Evolutionary conservation across 116 monocot genomes (phyloP), one percentile per base, ranked within the genome.

Genomic region (Posidonia oceanica): DNA sequence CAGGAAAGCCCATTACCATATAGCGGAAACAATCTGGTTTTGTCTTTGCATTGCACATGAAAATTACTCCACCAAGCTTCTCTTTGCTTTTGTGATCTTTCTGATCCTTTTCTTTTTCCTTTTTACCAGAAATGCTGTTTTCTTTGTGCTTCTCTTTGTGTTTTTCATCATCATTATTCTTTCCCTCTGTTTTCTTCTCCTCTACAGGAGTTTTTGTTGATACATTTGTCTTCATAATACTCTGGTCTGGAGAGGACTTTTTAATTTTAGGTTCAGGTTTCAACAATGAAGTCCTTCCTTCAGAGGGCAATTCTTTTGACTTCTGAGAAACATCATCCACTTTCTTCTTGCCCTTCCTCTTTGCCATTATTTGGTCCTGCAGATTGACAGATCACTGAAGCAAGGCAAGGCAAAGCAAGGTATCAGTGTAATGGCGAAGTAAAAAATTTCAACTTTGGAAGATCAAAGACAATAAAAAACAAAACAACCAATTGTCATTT

Each of bases 1-100:
- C 53, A 63, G 69, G 76, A 39, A 54, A 59, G 14, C 76, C 76
- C 76, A 76, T 76, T 52, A 76, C 76, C 76, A 76, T 76, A 36
- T 63, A 76, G 13, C 69, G 69, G 63, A 63, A 76, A 61, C 69
- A 69, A 64, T 76, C 76, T 8, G 76, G 76, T 63, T 76, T 76
- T 41, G 69, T 76, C 54, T 54, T 76, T 16, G 52, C 20, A 55
- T 63, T 76, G 63, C 76, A 76, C 63, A 69, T 76, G 22, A 76
- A 76, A 62, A 76, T 76, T 23, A 76, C 39, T 15, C 76, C 76
- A 38, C 76, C 69, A 63, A 76, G 37, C 39, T 75, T 53, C 22
- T 55, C 52, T 54, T 38, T 54, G 14, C 39, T 69, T 5, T 62
- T 52, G 1, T 7, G 0, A 10, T 68, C 68, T 52, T 23, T 67